These are phyloP conservation scores for Apocynum venetum DNA, from an alignment of 257 asterid species.

Conservation along the genomic window DNA sequence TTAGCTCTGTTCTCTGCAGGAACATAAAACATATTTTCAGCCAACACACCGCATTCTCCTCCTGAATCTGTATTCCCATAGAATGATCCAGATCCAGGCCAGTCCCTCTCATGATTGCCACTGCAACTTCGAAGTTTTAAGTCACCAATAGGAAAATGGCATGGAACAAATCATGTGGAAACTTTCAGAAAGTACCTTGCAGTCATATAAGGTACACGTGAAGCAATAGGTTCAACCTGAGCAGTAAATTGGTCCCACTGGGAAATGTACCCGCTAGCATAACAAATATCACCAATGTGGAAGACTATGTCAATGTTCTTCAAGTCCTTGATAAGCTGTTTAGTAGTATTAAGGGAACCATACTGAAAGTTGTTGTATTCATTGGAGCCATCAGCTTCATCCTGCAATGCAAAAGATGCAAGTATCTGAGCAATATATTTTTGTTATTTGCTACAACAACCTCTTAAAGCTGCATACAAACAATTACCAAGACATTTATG, in stretches of 20 bases:
- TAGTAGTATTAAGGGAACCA: slow-evolving; percentile 83
- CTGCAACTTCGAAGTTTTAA: slow-evolving; percentile 35
- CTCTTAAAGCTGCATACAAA: background rate
- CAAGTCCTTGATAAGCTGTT: slow-evolving; percentile 64
- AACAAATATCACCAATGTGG: slow-evolving; percentile 84
- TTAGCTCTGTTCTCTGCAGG: slow-evolving; percentile 94
- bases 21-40: slow-evolving; percentile 72
- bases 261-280: slow-evolving; percentile 83
- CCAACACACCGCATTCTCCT: slow-evolving; percentile 92
- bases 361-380: slow-evolving; percentile 78
- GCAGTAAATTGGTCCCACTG: slow-evolving; percentile 98
- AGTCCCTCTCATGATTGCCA: slow-evolving; percentile 96
- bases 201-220: slow-evolving; percentile 87
- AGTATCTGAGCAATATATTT: background rate
- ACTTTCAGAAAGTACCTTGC: slow-evolving; percentile 53
- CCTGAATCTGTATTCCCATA: slow-evolving; percentile 75
- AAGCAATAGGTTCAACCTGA: slow-evolving; percentile 81
- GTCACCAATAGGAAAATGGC: background rate
- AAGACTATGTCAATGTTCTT: slow-evolving; percentile 75
- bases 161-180: background rate
- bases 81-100: slow-evolving; percentile 91
- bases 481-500: no score
- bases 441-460: background rate
- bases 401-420: slow-evolving; percentile 36
- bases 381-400: slow-evolving; percentile 91